phyloP scores from a whole-genome alignment of 176 grass and related monocot genomes.

The Cenchrus americanus region DNA sequence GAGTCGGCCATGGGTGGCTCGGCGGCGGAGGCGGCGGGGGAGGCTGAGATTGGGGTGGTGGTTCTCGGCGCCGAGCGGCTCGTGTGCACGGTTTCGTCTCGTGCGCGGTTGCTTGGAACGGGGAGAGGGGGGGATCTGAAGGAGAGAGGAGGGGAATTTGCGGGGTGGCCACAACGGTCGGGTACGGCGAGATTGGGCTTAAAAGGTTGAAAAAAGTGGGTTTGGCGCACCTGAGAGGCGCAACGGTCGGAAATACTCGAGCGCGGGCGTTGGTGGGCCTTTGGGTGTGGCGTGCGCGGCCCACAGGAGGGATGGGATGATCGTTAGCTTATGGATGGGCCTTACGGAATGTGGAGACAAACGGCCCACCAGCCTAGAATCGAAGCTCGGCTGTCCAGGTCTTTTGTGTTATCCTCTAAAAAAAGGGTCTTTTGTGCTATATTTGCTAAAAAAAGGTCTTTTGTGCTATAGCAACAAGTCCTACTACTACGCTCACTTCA shows the following conservation, averaged over 20 bases:
- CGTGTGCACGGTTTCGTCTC: not conserved
- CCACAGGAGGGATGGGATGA: too few species aligned
- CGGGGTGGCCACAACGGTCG: conserved; percentile 31
- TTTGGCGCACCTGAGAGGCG: conserved; percentile 11
- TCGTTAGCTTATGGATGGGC: too few species aligned
- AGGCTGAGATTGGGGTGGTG: too few species aligned
- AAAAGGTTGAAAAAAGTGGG: not conserved
- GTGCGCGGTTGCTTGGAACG: not conserved
- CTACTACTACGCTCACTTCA: too few species aligned
- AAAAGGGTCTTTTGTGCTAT: too few species aligned
- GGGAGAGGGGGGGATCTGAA: not conserved
- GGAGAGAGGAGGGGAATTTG: not conserved
- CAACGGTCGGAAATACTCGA: conserved; percentile 25
- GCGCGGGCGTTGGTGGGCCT: not conserved
- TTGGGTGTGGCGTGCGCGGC: too few species aligned
- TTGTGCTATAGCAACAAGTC: too few species aligned
- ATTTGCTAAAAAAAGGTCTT: too few species aligned
- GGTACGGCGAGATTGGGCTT: conserved; percentile 1
- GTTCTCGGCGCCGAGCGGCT: not conserved
- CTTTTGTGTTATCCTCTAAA: too few species aligned
- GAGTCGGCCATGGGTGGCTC: conserved; percentile 17
- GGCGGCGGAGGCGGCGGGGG: not conserved
- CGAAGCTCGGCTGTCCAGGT: too few species aligned
- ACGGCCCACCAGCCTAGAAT: too few species aligned
- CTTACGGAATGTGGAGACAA: too few species aligned